Evolutionary conservation across 192 early-diverging fungal genomes (phyloP).

Genomic region (Backusella tuberculispora): DNA sequence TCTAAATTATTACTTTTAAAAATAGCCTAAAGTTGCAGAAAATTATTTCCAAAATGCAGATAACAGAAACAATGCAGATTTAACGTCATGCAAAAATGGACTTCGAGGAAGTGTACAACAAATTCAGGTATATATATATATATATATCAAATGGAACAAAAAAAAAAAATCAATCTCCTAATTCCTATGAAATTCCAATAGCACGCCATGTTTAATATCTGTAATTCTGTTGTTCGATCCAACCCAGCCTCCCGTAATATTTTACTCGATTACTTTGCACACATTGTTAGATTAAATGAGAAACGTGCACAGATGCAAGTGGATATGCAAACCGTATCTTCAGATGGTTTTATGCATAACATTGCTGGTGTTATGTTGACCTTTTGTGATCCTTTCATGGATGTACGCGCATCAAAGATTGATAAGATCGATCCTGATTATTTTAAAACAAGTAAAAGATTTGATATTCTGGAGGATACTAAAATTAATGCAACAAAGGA

Average conservation of each 20-base stretch:
- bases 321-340: slow-evolving; percentile 70
- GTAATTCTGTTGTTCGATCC: slow-evolving; percentile 71
- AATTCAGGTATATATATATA: slow-evolving; percentile 45
- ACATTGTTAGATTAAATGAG: slow-evolving; percentile 67
- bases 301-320: slow-evolving; percentile 81
- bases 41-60: slow-evolving; percentile 55
- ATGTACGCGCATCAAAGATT: slow-evolving; percentile 70
- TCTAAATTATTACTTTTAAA: slow-evolving; percentile 34
- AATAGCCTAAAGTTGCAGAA: slow-evolving; percentile 51
- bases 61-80: slow-evolving; percentile 53
- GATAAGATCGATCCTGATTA: slow-evolving; percentile 78
- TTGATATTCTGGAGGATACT: slow-evolving; percentile 74
- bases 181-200: background rate
- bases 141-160: background rate
- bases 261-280: slow-evolving; percentile 70
- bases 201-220: slow-evolving; percentile 48
- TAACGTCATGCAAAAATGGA: slow-evolving; percentile 55
- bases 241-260: slow-evolving; percentile 57
- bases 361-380: slow-evolving; percentile 64
- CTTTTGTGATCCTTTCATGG: slow-evolving; percentile 88
- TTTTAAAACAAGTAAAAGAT: slow-evolving; percentile 60
- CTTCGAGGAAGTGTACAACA: slow-evolving; percentile 64
- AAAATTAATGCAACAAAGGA: slow-evolving; percentile 79
- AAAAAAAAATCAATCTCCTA: background rate
- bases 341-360: slow-evolving; percentile 88